Conservation (phyloP, 257 asterid genomes). For the Anisodus tanguticus region DNA sequence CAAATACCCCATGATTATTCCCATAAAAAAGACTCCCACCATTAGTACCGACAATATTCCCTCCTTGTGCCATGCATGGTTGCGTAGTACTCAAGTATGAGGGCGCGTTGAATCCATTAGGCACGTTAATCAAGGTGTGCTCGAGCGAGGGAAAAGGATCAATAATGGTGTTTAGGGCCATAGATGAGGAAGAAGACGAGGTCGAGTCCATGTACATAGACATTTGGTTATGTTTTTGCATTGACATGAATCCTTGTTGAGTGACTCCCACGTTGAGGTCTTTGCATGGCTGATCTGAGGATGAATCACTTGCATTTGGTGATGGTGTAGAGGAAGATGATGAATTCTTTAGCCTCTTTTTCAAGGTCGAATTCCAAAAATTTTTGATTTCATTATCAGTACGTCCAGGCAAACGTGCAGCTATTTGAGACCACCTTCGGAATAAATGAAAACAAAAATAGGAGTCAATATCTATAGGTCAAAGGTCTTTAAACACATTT, state of each 20-base stretch:
- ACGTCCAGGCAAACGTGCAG: constrained; percentile 66
- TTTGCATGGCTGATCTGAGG: constrained; percentile 40
- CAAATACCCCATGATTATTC: constrained; percentile 37
- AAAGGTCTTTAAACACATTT: too few species aligned
- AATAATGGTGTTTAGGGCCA: constrained; percentile 40
- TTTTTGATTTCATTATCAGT: constrained; percentile 69
- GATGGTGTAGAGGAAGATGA: constrained; percentile 44
- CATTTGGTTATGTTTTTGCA: constrained; percentile 45
- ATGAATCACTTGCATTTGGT: constrained; percentile 56
- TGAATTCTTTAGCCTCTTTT: constrained; percentile 61
- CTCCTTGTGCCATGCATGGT: constrained; percentile 37
- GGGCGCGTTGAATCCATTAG: constrained; percentile 17
- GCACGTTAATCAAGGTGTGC: constrained; percentile 29
- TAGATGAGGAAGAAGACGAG: constrained; percentile 42
- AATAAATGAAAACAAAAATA: background rate
- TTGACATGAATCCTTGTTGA: constrained; percentile 38
- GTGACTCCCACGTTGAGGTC: constrained; percentile 38
- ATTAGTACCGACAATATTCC: background rate
- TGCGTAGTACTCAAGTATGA: constrained; percentile 45
- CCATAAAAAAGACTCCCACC: constrained; percentile 28
- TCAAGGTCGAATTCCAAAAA: constrained; percentile 66
- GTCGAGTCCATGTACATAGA: constrained; percentile 47
- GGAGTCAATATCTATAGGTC: background rate
- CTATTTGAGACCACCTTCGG: constrained; percentile 69
- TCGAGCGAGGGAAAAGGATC: constrained; percentile 45